phyloP scores from a whole-genome alignment of 805 yeast species.

The Schwanniomyces pseudopolymorphus region DNA sequence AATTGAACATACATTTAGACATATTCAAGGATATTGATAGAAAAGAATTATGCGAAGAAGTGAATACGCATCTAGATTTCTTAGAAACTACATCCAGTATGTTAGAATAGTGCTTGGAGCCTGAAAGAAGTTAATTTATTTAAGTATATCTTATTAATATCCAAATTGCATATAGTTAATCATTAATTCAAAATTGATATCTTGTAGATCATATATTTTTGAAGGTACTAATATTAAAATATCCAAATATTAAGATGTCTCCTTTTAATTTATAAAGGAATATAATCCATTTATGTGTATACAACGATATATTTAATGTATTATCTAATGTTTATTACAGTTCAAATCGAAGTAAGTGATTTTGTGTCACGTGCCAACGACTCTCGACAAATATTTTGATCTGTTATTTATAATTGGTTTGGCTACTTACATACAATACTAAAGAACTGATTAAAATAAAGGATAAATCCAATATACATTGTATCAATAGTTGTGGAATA shows the following conservation, averaged over 20 bases:
- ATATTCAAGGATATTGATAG: slow-evolving; percentile 43
- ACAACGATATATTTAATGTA: too few relatives aligned
- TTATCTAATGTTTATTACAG: background rate
- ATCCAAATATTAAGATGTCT: too few relatives aligned
- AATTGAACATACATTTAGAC: slow-evolving; percentile 43
- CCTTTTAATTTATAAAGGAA: too few relatives aligned
- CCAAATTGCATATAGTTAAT: background rate
- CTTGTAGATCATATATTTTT: too few relatives aligned
- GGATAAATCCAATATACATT: background rate
- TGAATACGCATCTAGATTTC: slow-evolving; percentile 45
- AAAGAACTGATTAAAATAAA: too few relatives aligned
- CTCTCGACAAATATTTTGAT: background rate
- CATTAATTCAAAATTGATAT: background rate
- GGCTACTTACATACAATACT: too few relatives aligned
- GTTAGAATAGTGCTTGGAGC: slow-evolving; percentile 24
- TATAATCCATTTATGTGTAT: too few relatives aligned
- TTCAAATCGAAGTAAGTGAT: background rate
- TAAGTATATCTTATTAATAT: background rate
- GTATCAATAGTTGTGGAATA: background rate
- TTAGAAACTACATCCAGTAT: slow-evolving; percentile 37
- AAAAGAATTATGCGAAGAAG: slow-evolving; percentile 48
- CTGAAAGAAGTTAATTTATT: too few relatives aligned
- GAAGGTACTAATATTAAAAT: too few relatives aligned
- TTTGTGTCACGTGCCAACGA: background rate
- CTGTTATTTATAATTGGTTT: background rate